Base-by-base conservation (phyloP, 2,329 filamentous ascomycete species). In the Onygenales sp. region DNA sequence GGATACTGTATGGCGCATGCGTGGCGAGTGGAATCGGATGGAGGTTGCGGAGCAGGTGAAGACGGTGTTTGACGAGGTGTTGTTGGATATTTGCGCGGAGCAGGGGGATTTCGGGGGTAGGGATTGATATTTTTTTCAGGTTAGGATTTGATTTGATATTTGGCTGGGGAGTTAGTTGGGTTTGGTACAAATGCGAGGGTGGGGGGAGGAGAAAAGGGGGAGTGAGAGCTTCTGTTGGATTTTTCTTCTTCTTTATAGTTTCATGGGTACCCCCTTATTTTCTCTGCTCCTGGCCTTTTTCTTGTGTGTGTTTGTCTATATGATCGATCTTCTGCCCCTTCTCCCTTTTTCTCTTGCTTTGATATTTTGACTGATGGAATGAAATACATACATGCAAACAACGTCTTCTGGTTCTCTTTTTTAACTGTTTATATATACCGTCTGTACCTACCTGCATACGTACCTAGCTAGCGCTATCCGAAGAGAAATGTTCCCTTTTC, bases 21-120 rank as follows among this genome's bases (percentile, higher is more conserved):
- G 90, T 49, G 79, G 82, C 47, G 85, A 94, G 63, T 93, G 88
- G 82, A 93, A 98, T 70, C 82, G 93, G 43, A 85, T 83, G 62
- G 77, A 78, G 61, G 90, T 95, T 11, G 77, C 85, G 11, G 73
- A 73, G 45, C 73, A 77, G 39, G 78, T 94, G 39, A 76, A 75
- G 42, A 75, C 79, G 13, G 82, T 87, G 4, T 95, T 95, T 67
- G 91, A 94, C 61, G 82, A 84, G 33, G 74, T 74, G 2, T 78
- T 85, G 56, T 57, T 59, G 5, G 77, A 78, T 33, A 85, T 86
- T 75, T 68, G 70, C 27, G 77, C 82, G 57, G 80, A 84, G 56
- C 69, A 72, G 54, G 67, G 21, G 21, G 21, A 27, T 27, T 27
- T 27, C 4, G 21, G 21, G 21, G 21, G 21, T 3, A 27, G 21